phyloP scores from a whole-genome alignment of 2,329 filamentous ascomycete genomes.

The Arthrobotrys sphaeroides region DNA sequence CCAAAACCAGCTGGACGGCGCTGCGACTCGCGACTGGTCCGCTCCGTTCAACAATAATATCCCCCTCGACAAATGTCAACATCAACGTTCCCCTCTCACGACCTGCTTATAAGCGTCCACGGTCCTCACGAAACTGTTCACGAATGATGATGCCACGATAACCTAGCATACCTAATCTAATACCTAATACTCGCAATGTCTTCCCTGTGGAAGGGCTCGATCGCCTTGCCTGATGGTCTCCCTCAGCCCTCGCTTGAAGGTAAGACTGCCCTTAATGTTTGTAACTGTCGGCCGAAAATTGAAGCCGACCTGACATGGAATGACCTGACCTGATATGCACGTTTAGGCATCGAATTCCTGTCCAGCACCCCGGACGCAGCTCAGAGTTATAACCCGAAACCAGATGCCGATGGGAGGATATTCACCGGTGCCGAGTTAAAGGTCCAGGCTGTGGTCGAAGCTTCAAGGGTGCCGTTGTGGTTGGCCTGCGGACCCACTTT shows the following conservation, averaged over 20 bases:
- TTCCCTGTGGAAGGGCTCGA: slow-evolving; percentile 33
- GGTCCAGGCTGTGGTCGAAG: slow-evolving; percentile 42
- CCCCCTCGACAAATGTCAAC: slow-evolving; percentile 10
- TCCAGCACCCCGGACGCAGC: neutral
- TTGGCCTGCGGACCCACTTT: slow-evolving; percentile 36
- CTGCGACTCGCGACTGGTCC: slow-evolving; percentile 12
- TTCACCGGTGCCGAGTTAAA: slow-evolving; percentile 20
- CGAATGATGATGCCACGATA: slow-evolving; percentile 41
- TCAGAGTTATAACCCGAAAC: slow-evolving; percentile 2
- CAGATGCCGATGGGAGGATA: neutral
- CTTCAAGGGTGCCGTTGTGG: slow-evolving; percentile 39
- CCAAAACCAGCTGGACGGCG: too few relatives aligned
- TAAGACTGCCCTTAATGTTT: slow-evolving; percentile 3
- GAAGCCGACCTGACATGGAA: slow-evolving; percentile 4
- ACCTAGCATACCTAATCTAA: too few relatives aligned
- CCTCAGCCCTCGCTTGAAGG: slow-evolving; percentile 31
- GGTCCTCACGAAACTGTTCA: neutral
- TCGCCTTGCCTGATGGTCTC: slow-evolving; percentile 39
- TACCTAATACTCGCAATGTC: slow-evolving; percentile 10
- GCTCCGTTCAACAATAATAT: neutral
- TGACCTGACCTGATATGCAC: too few relatives aligned
- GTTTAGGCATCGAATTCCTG: slow-evolving; percentile 37
- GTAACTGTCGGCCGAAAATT: slow-evolving; percentile 32
- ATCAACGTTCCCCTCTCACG: slow-evolving; percentile 1
- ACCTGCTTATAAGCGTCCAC: neutral